Conservation (phyloP, 345 rosid genomes). For the Cochlearia excelsa region DNA sequence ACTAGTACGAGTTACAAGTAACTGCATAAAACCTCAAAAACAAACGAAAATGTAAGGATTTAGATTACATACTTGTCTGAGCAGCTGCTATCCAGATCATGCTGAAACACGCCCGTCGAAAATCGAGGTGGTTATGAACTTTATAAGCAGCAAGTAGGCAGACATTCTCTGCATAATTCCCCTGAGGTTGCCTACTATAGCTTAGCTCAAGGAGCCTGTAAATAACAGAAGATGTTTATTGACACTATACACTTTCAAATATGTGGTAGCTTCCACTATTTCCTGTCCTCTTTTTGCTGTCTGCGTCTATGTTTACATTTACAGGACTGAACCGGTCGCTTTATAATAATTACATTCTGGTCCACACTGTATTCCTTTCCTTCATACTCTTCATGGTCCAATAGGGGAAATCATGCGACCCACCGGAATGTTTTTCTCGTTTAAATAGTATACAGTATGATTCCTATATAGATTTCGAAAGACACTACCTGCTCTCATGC, state of each 20-base stretch:
- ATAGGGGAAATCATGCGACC: constrained; percentile 15
- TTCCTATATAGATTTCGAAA: constrained; percentile 19
- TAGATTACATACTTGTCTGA: constrained; percentile 9
- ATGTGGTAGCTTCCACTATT: constrained; percentile 15
- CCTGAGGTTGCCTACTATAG: constrained; percentile 1
- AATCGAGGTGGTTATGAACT: background rate
- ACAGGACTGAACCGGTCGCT: constrained; percentile 12
- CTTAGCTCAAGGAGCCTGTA: constrained; percentile 4
- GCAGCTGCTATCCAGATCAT: background rate
- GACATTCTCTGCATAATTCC: constrained; percentile 1
- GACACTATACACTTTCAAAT: constrained; percentile 19
- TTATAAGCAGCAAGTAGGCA: background rate
- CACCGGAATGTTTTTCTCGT: constrained; percentile 9
- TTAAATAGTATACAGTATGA: constrained; percentile 21
- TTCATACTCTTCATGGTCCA: constrained; percentile 1
- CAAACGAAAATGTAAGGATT: constrained; percentile 4
- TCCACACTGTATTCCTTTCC: constrained; percentile 9
- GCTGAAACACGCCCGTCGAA: background rate
- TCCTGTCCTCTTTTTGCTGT: constrained; percentile 11
- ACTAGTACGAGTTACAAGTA: constrained; percentile 3
- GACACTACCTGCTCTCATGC: constrained; percentile 7
- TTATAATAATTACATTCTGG: constrained; percentile 15
- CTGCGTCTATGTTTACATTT: constrained; percentile 23
- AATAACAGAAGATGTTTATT: constrained; percentile 9
- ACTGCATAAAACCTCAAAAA: constrained; percentile 1